These are phyloP conservation scores for Exsudoporus frostii DNA, from an alignment of 768 basidiomycete genomes.

Conservation along the genomic window DNA sequence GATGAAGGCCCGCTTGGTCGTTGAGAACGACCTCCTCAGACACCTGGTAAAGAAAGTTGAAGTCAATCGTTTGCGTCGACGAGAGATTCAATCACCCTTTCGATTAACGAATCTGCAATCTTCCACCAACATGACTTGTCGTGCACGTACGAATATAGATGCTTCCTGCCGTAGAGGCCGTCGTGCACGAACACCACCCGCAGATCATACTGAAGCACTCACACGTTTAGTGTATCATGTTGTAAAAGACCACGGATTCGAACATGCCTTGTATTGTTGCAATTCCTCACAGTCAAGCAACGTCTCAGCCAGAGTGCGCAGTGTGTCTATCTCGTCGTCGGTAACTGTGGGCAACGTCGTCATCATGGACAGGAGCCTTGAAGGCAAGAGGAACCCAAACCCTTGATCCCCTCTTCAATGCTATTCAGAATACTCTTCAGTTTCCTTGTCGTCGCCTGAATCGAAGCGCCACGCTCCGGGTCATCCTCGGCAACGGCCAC, in stretches of 20 bases:
- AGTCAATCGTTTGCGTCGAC: neutral
- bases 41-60: conserved; percentile 43
- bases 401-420: conserved; percentile 52
- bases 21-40: conserved; percentile 65
- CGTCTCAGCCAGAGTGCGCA: conserved; percentile 42
- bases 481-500: conserved; percentile 52
- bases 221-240: neutral
- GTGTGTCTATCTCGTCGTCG: conserved; percentile 43
- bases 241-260: neutral
- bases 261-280: conserved; percentile 53
- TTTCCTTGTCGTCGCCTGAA: conserved; percentile 47
- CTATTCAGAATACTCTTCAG: conserved; percentile 50
- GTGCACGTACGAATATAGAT: conserved; percentile 75
- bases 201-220: conserved; percentile 66
- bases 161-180: conserved; percentile 72
- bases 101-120: conserved; percentile 65
- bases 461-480: conserved; percentile 40
- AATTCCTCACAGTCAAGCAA: conserved; percentile 65
- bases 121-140: conserved; percentile 74
- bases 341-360: conserved; percentile 40
- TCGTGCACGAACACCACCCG: conserved; percentile 76
- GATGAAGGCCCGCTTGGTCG: conserved; percentile 68
- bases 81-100: conserved; percentile 43
- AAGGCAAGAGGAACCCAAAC: conserved; percentile 32
- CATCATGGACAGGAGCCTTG: neutral